Base-by-base conservation (phyloP, 1,139 yeast species). In the Taphrina populina region DNA sequence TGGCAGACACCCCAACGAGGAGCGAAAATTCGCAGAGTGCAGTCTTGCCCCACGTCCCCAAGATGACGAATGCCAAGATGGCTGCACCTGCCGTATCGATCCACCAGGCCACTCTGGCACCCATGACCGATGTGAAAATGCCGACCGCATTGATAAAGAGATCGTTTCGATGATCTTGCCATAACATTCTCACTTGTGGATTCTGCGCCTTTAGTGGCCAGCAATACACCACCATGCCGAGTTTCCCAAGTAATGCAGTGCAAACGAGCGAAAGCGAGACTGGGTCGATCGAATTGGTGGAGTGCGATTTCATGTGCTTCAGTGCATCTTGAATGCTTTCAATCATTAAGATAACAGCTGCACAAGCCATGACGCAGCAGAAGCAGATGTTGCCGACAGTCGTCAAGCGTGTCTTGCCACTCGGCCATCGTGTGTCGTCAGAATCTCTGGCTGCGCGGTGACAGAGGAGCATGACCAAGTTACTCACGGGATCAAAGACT, bases 81-180 rank as follows among this genome's bases (percentile, higher is more conserved):
- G 59, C 56, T 27, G 62, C 62, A 29, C 62, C 62, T 35, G 55
- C 53, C 3, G 62, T 62, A 49, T 60, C 62, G 33, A 60, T 52
- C 62, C 62, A 60, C 62, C 62, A 60, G 23, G 30, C 37, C 30
- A 60, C 53, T 24, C 58, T 59, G 21, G 54, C 23, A 13, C 62
- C 62, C 17, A 56, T 55, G 10, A 60, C 58, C 2, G 62, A 59
- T n/a, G 62, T 59, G 30, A 59, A 36, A 37, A 60, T 41, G 41
- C 62, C 62, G 21, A 60, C 59, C 5, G 62, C 62, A 24, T 60
- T 60, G 61, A 60, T 56, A 56, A 60, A 56, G 37, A 60, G 37
- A 43, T 60, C 62, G 34, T 60, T 60, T 21, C 62, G 59, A 43
- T 60, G 62, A 40, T 60, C 62, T 37, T 60, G 58, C 61, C 62